Conservation (phyloP, 345 rosid genomes). For the Eucalyptus curtisii region DNA sequence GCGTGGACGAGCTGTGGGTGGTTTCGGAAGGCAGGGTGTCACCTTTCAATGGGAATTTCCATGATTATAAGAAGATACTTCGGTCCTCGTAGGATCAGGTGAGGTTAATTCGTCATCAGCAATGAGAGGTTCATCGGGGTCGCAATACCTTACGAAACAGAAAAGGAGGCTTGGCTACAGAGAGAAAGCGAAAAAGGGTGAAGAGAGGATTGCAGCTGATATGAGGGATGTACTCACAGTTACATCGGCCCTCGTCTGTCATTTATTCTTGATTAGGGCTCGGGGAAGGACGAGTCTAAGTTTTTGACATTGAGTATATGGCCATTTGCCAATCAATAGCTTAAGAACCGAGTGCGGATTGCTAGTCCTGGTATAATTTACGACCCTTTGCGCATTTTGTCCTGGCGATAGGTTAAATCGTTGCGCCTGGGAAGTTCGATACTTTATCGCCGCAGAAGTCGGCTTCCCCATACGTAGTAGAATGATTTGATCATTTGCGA, state of each 20-base stretch:
- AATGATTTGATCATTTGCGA: background rate
- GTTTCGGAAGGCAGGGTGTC: slow-evolving; percentile 68
- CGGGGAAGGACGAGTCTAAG: background rate
- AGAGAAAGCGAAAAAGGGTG: background rate
- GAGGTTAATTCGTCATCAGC: background rate
- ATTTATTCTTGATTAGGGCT: background rate
- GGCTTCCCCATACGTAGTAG: background rate
- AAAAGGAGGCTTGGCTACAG: background rate
- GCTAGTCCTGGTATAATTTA: background rate
- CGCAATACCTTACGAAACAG: background rate
- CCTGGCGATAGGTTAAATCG: background rate
- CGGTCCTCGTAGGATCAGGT: slow-evolving; percentile 32
- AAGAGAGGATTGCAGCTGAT: background rate
- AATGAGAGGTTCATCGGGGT: background rate
- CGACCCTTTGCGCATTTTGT: background rate
- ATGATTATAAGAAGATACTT: slow-evolving; percentile 83
- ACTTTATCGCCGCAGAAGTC: background rate
- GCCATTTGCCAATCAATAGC: background rate
- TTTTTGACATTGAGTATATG: background rate
- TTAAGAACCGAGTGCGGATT: background rate
- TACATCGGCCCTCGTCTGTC: background rate
- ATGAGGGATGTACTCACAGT: background rate
- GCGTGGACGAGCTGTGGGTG: slow-evolving; percentile 93
- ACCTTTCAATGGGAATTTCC: slow-evolving; percentile 83
- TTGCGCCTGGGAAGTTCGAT: background rate